Evolutionary conservation across 1,284 basidiomycete species (phyloP).

Genomic region (Cutaneotrichosporon dermatis): DNA sequence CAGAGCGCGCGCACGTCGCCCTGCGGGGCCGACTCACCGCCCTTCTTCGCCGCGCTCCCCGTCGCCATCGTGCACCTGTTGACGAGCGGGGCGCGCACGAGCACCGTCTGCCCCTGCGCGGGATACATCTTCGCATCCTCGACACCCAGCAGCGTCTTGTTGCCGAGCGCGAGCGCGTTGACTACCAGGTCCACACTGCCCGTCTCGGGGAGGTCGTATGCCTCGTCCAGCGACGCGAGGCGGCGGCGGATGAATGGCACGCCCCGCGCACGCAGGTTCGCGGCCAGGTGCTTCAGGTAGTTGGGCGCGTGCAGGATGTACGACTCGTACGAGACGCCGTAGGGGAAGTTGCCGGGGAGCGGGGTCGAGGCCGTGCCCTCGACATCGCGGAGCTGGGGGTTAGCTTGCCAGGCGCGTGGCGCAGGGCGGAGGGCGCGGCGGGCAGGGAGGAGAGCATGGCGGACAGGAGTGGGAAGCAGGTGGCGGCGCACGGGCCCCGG

Average conservation of each 20-base stretch:
- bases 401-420: too few species aligned
- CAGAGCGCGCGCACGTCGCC: not conserved
- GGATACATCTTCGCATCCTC: constrained; percentile 43
- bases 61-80: constrained; percentile 26
- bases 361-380: constrained; percentile 9
- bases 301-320: constrained; percentile 47
- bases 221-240: constrained; percentile 44
- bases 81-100: constrained; percentile 35
- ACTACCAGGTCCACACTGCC: constrained; percentile 46
- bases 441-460: too few species aligned
- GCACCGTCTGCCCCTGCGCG: constrained; percentile 45
- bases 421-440: too few species aligned
- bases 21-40: not conserved
- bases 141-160: constrained; percentile 41
- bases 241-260: constrained; percentile 41
- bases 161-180: constrained; percentile 51
- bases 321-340: constrained; percentile 38
- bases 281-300: constrained; percentile 42
- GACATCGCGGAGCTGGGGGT: constrained; percentile 1
- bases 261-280: constrained; percentile 30
- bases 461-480: too few species aligned
- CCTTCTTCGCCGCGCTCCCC: constrained; percentile 1
- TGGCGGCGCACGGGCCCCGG: too few species aligned
- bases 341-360: constrained; percentile 21
- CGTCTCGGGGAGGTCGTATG: constrained; percentile 33